Base-by-base conservation (phyloP, 768 basidiomycete genomes). In the Podaxis carcinomalis region DNA sequence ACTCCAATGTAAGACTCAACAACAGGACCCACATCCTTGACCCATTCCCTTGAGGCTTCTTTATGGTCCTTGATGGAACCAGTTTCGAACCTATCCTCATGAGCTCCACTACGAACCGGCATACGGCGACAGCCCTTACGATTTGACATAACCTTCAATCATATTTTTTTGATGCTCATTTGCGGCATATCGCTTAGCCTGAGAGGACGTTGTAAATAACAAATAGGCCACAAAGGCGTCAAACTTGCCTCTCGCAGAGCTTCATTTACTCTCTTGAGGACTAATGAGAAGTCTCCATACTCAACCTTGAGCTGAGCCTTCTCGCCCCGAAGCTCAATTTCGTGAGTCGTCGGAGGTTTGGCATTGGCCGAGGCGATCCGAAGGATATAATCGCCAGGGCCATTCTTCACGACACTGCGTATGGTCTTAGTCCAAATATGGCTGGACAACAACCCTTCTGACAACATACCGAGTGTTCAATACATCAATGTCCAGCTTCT, bases 1-100 rank as follows among this genome's bases (percentile, higher is more conserved):
- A 80, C 81, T 23, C 92, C 92, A 59, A 94, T 86, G 71, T 94
- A 93, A 32, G 85, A 89, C 72, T 95, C 93, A 16, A 95, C 93
- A 36, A 90, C 88, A 3, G 93, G 93, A 0, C 92, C 89, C 21
- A 91, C 75, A 68, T 95, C 93, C 72, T 89, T 87, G 25, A 95
- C 93, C 93, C 93, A 95, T 63, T 85, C 77, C 28, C 74, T 82
- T 0, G 90, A 92, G 0, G 83, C 93, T 47, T 88, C 80, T 68
- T 90, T 87, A 76, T 95, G 93, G 19, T 83, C 88, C 63, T 86
- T 80, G 52, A 95, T 86, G 7, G 88, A 90, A 9, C 93, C 93
- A 3, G 86, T 86, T 66, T 82, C 74, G 69, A 95, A 95, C 2
- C 91, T 90, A 64, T 35, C 10, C 5, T 60, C 28, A 64, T 39